Percentiles rank a stretch among this genome's conserved stretches.
phyloP scores from a whole-genome alignment of 805 yeast species.

The Starmerella floris region DNA sequence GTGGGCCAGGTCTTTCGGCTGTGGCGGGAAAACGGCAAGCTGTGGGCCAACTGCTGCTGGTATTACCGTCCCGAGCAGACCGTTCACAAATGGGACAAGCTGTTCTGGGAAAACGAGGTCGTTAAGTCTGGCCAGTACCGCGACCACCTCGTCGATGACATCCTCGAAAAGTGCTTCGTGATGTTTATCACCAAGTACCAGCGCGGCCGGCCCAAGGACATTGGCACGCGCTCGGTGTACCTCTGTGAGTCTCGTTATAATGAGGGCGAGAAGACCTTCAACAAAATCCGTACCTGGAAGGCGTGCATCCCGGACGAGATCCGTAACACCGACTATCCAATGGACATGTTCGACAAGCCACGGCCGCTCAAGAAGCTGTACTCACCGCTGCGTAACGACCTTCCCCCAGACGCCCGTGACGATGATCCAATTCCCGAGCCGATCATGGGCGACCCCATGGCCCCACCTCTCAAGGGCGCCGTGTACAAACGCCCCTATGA shows the following conservation, averaged over 20 bases:
- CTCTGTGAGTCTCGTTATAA: conserved; percentile 92
- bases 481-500: conserved; percentile 68
- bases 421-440: conserved; percentile 74
- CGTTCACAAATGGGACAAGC: conserved; percentile 77
- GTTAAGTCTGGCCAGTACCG: conserved; percentile 94
- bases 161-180: conserved; percentile 87
- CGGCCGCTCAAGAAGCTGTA: conserved; percentile 61
- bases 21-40: conserved; percentile 73
- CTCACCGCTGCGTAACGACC: conserved; percentile 68
- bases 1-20: conserved; percentile 87
- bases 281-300: conserved; percentile 94
- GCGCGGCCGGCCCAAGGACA: conserved; percentile 79
- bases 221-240: conserved; percentile 57
- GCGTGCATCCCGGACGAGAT: conserved; percentile 97
- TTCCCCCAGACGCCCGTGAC: conserved; percentile 61
- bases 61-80: conserved; percentile 96
- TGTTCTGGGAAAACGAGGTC: conserved; percentile 87
- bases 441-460: conserved; percentile 62
- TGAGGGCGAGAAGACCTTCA: conserved; percentile 78
- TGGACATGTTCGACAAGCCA: conserved; percentile 57
- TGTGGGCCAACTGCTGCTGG: conserved; percentile 94
- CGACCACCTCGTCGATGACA: conserved; percentile 80
- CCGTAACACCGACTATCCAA: conserved; percentile 43
- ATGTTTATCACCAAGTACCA: conserved; percentile 88
- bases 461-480: conserved; percentile 91